Evolutionary conservation across 192 early-diverging fungal genomes (phyloP).

Genomic region (Martensiomyces pterosporus): DNA sequence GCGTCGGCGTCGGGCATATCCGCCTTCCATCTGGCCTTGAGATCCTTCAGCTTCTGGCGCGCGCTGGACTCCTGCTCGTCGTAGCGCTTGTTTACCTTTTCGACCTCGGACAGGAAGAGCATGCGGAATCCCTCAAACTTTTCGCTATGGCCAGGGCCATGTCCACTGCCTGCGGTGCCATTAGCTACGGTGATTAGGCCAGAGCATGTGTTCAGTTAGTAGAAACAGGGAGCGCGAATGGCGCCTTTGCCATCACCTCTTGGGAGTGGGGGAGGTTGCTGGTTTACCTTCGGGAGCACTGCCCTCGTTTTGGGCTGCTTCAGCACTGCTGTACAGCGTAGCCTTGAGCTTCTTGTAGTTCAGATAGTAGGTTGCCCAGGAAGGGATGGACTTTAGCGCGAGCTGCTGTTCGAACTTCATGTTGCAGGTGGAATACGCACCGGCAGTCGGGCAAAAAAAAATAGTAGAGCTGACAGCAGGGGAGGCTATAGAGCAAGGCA

Average conservation of each 20-base stretch:
- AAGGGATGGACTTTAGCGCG: constrained; percentile 49
- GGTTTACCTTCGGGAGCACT: not conserved
- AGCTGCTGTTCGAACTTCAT: constrained; percentile 62
- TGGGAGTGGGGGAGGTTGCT: no score
- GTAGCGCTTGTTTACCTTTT: constrained; percentile 54
- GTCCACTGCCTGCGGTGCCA: no score
- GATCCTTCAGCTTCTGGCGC: constrained; percentile 7
- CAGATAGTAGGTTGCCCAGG: constrained; percentile 52
- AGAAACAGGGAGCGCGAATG: no score
- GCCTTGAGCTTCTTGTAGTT: constrained; percentile 54
- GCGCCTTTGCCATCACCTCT: no score
- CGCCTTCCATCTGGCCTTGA: constrained; percentile 19
- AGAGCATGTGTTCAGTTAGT: no score
- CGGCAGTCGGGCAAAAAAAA: no score
- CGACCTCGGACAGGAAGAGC: constrained; percentile 42
- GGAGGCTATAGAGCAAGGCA: no score
- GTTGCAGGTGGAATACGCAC: not conserved
- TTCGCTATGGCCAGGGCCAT: no score
- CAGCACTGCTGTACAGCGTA: constrained; percentile 37
- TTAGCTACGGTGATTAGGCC: no score
- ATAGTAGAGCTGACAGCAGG: no score
- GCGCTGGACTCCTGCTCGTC: constrained; percentile 40
- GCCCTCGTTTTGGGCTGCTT: constrained; percentile 25
- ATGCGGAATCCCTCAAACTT: constrained; percentile 38
- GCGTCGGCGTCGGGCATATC: constrained; percentile 4